Conservation (phyloP, 139 green algal species). For the Closterium sp. region DNA sequence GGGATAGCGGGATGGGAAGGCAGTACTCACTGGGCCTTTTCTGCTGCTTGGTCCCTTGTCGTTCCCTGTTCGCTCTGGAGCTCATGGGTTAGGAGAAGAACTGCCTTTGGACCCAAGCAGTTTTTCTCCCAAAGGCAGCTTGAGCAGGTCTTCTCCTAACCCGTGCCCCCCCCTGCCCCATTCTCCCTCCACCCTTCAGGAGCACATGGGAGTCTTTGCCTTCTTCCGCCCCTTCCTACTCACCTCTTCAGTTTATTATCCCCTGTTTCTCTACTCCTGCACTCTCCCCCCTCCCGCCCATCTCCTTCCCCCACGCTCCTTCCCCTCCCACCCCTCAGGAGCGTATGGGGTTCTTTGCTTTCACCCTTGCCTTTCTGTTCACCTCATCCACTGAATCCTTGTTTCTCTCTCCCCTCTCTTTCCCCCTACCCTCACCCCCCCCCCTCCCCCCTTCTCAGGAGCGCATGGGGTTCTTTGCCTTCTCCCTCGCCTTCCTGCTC, state of each 20-base stretch:
- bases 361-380: neutral
- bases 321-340: neutral
- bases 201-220: constrained; percentile 41
- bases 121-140: too few species aligned
- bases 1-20: neutral
- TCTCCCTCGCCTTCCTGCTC: constrained; percentile 50
- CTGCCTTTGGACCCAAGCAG: too few species aligned
- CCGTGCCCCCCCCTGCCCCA: neutral
- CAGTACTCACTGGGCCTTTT: too few species aligned
- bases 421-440: neutral
- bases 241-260: constrained; percentile 51
- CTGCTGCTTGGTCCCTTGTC: too few species aligned
- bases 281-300: too few species aligned
- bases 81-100: too few species aligned
- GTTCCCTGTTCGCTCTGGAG: too few species aligned
- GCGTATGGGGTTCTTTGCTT: neutral
- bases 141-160: too few species aligned
- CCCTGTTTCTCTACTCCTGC: neutral
- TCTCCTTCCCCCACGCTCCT: neutral
- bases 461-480: constrained; percentile 47
- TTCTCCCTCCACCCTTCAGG: constrained; percentile 3
- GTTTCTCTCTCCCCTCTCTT: neutral
- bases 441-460: constrained; percentile 19
- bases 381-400: neutral
- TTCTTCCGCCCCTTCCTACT: constrained; percentile 51